Base-by-base conservation (phyloP, 1,284 basidiomycete species). In the Tilletia setariae region DNA sequence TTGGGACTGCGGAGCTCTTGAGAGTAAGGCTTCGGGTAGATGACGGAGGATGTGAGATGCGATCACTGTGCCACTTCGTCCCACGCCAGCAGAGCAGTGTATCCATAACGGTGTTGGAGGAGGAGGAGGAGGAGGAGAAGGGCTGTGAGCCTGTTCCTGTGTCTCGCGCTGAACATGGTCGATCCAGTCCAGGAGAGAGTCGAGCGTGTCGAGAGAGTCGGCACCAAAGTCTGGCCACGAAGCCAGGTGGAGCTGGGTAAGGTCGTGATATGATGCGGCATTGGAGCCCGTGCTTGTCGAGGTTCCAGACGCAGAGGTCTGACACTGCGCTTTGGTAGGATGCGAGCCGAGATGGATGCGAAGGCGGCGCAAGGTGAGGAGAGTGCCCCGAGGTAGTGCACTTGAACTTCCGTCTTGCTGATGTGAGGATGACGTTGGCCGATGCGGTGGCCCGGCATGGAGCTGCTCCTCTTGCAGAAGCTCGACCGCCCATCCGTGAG, bases 151-250 rank as follows among this genome's bases (percentile, higher is more conserved):
- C 83, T 65, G 78, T 77, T 42, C 78, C 74, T 59, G 76, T 70
- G 49, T 63, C 49, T 32, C 47, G 2, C 28, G 65, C 25, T 63
- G 64, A 53, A 43, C 75, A 74, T 21, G 84, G 70, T 68, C 82
- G 78, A 72, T 66, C 19, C 62, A 68, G 2, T 63, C 61, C 15
- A 78, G 61, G 15, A 80, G 72, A n/a, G 70, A 64, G 1, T 73
- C 46, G n/a, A 80, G 63, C 13, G 70, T 61, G 6, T 63, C 32
- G 0, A 64, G 68, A 0, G 86, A 82, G 25, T 91, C 90, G 2
- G 91, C 87, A 51, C 91, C 90, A 72, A 91, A 89, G 81, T 94
- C 92, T 19, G 91, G 91, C 92, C 92, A 94, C 1, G 88, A 86
- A 15, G 85, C 84, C 75, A 90, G 91, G 42, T 92, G 84, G 75